phyloP scores from a whole-genome alignment of 1,284 basidiomycete genomes.

The Macrocystidia cucumis region DNA sequence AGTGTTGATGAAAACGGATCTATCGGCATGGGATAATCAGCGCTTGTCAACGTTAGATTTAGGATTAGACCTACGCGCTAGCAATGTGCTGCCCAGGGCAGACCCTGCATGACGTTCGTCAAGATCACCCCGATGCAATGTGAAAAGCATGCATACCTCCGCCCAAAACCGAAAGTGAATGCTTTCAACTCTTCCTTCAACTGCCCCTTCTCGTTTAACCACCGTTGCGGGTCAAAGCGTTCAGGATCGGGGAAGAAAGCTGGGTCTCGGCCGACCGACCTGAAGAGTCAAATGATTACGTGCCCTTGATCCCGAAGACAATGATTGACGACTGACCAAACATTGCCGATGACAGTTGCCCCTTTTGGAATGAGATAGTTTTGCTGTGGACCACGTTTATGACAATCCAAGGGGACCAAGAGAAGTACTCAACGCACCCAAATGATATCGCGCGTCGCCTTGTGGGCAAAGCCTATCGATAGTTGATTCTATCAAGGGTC shows the following conservation, averaged over 20 bases:
- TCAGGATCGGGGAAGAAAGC: constrained; percentile 51
- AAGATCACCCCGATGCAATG: background rate
- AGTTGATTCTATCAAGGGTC: background rate
- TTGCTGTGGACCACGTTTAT: constrained; percentile 22
- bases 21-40: constrained; percentile 11
- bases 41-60: background rate
- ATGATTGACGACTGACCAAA: constrained; percentile 33
- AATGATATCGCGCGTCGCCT: constrained; percentile 49
- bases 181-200: constrained; percentile 40
- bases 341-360: constrained; percentile 48
- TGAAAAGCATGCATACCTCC: constrained; percentile 27
- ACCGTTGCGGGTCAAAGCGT: constrained; percentile 47
- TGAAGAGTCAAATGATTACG: no score
- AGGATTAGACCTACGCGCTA: constrained; percentile 26
- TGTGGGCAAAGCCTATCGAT: constrained; percentile 40
- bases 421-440: constrained; percentile 32
- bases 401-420: background rate
- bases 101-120: constrained; percentile 23
- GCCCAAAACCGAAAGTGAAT: constrained; percentile 54
- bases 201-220: constrained; percentile 42
- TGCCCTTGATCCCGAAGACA: background rate
- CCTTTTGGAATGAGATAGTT: constrained; percentile 52
- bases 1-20: constrained; percentile 52
- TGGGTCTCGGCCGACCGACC: constrained; percentile 51
- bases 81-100: constrained; percentile 59